phyloP scores from a whole-genome alignment of 1,284 basidiomycete species.

The Melanopsichium pennsylvanicum region DNA sequence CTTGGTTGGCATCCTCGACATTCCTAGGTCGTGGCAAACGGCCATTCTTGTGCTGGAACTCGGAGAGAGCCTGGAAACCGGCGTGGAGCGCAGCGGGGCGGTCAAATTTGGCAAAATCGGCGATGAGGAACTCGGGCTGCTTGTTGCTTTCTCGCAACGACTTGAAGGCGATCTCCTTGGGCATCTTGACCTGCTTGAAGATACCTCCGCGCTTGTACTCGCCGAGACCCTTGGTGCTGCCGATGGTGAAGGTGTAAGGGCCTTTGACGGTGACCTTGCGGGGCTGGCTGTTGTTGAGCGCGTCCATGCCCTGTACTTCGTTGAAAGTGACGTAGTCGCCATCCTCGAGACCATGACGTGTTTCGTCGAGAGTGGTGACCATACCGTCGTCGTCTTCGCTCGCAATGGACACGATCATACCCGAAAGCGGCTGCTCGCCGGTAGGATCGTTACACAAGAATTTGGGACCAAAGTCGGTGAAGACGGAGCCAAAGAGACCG shows the following conservation, averaged over 20 bases:
- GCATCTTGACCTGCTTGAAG: slow-evolving; percentile 99
- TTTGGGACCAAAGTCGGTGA: slow-evolving; percentile 94
- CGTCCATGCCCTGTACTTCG: slow-evolving; percentile 96
- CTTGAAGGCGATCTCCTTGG: slow-evolving; percentile 85
- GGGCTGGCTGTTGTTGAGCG: slow-evolving; percentile 88
- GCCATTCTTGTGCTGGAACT: slow-evolving; percentile 76
- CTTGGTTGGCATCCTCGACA: slow-evolving; percentile 76
- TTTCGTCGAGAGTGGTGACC: slow-evolving; percentile 96
- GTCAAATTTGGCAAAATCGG: slow-evolving; percentile 98
- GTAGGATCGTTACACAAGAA: slow-evolving; percentile 95
- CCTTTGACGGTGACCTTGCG: slow-evolving; percentile 90
- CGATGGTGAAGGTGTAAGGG: slow-evolving; percentile 66
- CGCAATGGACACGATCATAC: slow-evolving; percentile 85
- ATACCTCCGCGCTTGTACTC: slow-evolving; percentile 89
- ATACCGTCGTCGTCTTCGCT: slow-evolving; percentile 76
- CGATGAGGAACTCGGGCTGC: slow-evolving; percentile 87
- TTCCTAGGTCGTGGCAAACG: slow-evolving; percentile 86
- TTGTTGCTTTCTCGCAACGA: slow-evolving; percentile 85
- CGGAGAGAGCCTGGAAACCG: slow-evolving; percentile 92
- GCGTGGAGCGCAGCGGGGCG: slow-evolving; percentile 87
- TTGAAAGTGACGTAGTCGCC: slow-evolving; percentile 97
- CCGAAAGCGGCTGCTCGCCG: slow-evolving; percentile 89
- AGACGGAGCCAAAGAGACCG: slow-evolving; percentile 93
- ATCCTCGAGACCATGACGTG: slow-evolving; percentile 95
- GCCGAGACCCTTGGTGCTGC: slow-evolving; percentile 67